Evolutionary conservation across 2,329 filamentous ascomycete genomes (phyloP), one percentile per base, ranked within the genome.

Genomic region (Fusarium scirpi): DNA sequence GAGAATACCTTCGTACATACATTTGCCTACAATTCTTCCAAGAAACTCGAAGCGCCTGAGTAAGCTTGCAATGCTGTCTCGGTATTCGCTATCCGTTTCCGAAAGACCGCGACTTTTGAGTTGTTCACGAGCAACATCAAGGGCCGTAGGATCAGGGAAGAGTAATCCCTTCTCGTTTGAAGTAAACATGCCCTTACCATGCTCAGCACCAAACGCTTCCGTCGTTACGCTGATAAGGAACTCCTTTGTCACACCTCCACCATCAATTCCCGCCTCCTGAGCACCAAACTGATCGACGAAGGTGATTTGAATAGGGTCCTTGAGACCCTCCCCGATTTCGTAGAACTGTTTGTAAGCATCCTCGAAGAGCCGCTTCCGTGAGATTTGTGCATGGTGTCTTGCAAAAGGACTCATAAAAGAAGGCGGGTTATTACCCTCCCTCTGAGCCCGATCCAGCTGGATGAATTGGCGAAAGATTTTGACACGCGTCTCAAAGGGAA

Each of bases 231-330:
- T 96, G 2, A 91, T 97, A 15, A 99, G 85, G 67, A 99, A 99
- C 76, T 99, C 96, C 74, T 99, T 99, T 3, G 95, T 98, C 11
- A 99, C 96, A 67, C 96, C 96, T 11, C 96, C 96, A 1, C 96
- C 96, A 77, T 99, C 96, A 58, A 99, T 98, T 12, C 96, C 96
- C 15, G 95, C 95, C 81, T 99, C 96, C 10, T 89, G 86, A 2
- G 91, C 89, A 65, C 92, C 92, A 72, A 97, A 99, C 64, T 94
- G 88, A 77, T 99, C 96, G 45, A 98, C 90, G 78, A 99, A 99
- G 0, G 93, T 96, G 75, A 99, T 98, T 76, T 97, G 94, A 38
- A 99, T 97, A 0, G 94, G 94, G 76, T 98, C 95, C 77, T 98
- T 98, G 59, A 99, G 82, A 1, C 90, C 91, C 16, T 95, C 92